Percentiles rank a stretch among this genome's conserved stretches.
Evolutionary conservation across 768 basidiomycete genomes (phyloP).

Genomic region (Cyclocybe aegerita): DNA sequence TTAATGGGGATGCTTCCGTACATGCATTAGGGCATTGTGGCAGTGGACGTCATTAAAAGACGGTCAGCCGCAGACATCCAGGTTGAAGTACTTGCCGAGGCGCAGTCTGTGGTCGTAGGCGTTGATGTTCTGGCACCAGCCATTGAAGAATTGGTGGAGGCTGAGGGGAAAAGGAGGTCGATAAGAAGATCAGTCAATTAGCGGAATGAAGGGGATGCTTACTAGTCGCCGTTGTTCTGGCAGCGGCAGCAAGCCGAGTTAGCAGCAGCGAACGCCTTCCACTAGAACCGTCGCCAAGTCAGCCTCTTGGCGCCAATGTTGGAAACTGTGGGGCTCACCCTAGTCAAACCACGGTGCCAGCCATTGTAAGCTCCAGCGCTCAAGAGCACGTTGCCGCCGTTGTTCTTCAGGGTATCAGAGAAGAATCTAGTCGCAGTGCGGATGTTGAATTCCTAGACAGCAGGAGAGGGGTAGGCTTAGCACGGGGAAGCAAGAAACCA

Average conservation of each 20-base stretch:
- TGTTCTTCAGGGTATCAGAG: constrained; percentile 41
- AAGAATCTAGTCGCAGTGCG: constrained; percentile 64
- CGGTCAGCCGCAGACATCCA: constrained; percentile 36
- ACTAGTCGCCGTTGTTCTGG: constrained; percentile 91
- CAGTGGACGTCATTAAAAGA: neutral
- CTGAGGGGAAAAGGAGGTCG: constrained; percentile 30
- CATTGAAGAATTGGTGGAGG: constrained; percentile 69
- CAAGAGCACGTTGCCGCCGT: constrained; percentile 52
- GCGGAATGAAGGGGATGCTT: constrained; percentile 24
- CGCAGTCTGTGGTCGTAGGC: constrained; percentile 40
- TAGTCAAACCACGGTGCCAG: constrained; percentile 60
- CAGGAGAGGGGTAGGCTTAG: neutral
- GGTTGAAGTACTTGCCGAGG: constrained; percentile 71
- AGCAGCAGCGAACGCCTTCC: constrained; percentile 57
- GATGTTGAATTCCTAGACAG: constrained; percentile 67
- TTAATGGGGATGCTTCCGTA: neutral
- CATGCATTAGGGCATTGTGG: neutral
- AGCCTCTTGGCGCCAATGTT: neutral
- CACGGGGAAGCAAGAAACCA: too few species aligned
- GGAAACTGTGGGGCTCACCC: constrained; percentile 30
- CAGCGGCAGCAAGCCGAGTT: constrained; percentile 57
- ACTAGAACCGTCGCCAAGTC: constrained; percentile 27
- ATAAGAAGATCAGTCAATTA: constrained; percentile 1
- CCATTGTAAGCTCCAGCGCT: constrained; percentile 79
- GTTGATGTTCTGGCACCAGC: constrained; percentile 64